Evolutionary conservation across 306 rosid species (phyloP).

Genomic region (Notholithocarpus densiflorus): DNA sequence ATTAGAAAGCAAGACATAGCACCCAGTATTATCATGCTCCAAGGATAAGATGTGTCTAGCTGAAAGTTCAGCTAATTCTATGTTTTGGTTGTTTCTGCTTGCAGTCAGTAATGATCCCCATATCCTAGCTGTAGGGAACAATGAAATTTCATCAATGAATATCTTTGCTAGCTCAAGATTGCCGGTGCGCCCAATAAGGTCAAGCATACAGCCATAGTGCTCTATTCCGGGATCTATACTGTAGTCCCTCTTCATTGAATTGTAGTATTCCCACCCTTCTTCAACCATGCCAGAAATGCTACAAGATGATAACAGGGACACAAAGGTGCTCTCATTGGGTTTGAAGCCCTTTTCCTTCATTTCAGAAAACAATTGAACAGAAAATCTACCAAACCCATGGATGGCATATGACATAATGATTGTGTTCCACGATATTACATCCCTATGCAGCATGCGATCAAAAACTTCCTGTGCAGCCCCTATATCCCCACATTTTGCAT

Average conservation of each 20-base stretch:
- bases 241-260: slow-evolving; percentile 41
- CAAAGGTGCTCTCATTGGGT: slow-evolving; percentile 44
- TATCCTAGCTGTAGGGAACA: slow-evolving; percentile 53
- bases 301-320: slow-evolving; percentile 54
- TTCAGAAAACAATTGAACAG: slow-evolving; percentile 40
- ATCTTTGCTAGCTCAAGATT: slow-evolving; percentile 43
- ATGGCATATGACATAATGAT: slow-evolving; percentile 47
- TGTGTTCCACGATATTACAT: slow-evolving; percentile 55
- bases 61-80: slow-evolving; percentile 48
- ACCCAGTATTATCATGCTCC: slow-evolving; percentile 51
- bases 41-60: slow-evolving; percentile 33
- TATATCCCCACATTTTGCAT: slow-evolving; percentile 53
- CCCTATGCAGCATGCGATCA: slow-evolving; percentile 34
- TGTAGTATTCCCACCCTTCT: slow-evolving; percentile 41
- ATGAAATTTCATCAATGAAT: slow-evolving; percentile 45
- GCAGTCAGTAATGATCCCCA: slow-evolving; percentile 65
- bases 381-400: slow-evolving; percentile 47
- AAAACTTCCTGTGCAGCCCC: slow-evolving; percentile 33
- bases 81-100: slow-evolving; percentile 43
- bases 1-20: slow-evolving; percentile 50
- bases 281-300: slow-evolving; percentile 50
- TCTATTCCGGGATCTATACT: slow-evolving; percentile 53
- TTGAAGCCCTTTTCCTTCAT: slow-evolving; percentile 38
- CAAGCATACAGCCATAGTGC: slow-evolving; percentile 61
- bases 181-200: slow-evolving; percentile 50